Evolutionary conservation across 164 flowering plant genomes (phyloP), one percentile per base, ranked within the genome.

Genomic region (Cinnamomum chago): DNA sequence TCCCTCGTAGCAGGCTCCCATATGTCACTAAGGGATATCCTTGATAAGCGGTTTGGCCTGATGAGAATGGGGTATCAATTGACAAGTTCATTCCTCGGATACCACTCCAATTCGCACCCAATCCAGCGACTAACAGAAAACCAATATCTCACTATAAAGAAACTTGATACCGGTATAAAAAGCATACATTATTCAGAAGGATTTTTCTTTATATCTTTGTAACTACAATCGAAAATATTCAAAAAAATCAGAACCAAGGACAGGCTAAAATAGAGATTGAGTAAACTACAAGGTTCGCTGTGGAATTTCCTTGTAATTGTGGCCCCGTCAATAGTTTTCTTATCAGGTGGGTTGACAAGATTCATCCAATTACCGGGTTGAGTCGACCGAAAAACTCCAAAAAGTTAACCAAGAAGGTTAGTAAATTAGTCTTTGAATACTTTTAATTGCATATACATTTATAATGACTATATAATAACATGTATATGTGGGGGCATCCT

Each of bases 21-120:
- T 73, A 95, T 85, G 81, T 95, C 99, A 83, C 85, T 81, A 64
- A 95, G 90, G 75, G 99, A 82, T 81, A 91, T 91, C 84, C 99
- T 90, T 73, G 97, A 82, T 72, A 95, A 81, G 81, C 78, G 86
- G 73, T 79, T 91, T 64, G 97, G 91, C 88, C 99, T 92, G 88
- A 66, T 2, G 67, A 58, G 64, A 77, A 81, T 74, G 58, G 81
- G 73, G 52, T 11, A 72, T 75, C 27, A 2, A 72, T 74, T 55
- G 60, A 15, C 60, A 55, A 55, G 60, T 18, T 55, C 60, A 55
- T 40, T 22, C 17, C 70, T 65, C 35, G 30, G 33, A 65, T 35
- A 25, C 55, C 17, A 70, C 52, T n/a, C 51, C 47, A 40, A 40
- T 40, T 40, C 9, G 47, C 47, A 40, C 10, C 47, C 47, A 40